Base-by-base conservation (phyloP, 805 yeast genomes). In the Yamadazyma phyllophila region DNA sequence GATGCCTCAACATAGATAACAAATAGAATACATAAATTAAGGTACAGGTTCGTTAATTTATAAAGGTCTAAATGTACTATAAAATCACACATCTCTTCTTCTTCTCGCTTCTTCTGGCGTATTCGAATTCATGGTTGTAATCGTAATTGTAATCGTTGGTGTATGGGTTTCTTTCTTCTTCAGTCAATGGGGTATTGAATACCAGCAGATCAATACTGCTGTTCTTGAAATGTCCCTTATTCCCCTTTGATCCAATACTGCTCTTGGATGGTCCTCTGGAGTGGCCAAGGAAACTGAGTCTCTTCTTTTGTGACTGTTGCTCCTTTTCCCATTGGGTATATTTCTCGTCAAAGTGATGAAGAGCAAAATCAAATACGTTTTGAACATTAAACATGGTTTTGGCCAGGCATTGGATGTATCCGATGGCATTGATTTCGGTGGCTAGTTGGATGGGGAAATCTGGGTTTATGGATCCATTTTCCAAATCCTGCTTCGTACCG, bases 321-420 rank as follows among this genome's bases (percentile, higher is more conserved):
- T 44, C 36, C 47, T 62, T 66, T 35, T 70, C 76, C 36, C 62
- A 51, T 51, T 66, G 69, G 45, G 70, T 76, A 41, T 63, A 62
- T 50, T 69, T 57, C 54, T 62, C 64, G 53, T 73, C 74, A 54
- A 68, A 73, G 50, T 73, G 69, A 47, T 66, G 57, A 47, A 78
- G 62, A 8, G 88, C 88, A 39, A 73, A 67, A 55, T 84, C 76
- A 61, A 91, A 90, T 1, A 89, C 83, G 29, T 80, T 77, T 40
- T 71, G 69, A 8, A 91, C 79, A 46, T 88, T 87, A 46, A 76
- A 73, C 72, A 81, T 80, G 14, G 76, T 69, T 53, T 81, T 83
- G 4, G 96, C 88, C 7, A 95, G 86, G 60, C 96, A 88, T 61
- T 85, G 86, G 42, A 88, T 64, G 60, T 87, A 92, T 4, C 80